Evolutionary conservation across 2,329 filamentous ascomycete genomes (phyloP).

Genomic region (Pestalotiopsis sp.): DNA sequence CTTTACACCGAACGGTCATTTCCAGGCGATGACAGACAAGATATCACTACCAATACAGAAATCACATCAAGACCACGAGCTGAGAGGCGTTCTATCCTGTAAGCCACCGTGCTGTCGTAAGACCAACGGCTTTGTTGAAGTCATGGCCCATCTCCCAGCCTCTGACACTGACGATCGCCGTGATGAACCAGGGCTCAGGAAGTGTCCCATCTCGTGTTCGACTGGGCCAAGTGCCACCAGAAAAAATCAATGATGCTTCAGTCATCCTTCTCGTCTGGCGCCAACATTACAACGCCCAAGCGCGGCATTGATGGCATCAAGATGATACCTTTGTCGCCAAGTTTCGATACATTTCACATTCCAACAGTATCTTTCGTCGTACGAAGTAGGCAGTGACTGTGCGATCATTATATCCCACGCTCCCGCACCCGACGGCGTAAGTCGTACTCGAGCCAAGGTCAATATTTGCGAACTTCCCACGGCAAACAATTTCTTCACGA

Average conservation of each 20-base stretch:
- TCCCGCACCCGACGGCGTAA: too few relatives aligned
- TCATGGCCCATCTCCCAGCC: background rate
- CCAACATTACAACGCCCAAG: too few relatives aligned
- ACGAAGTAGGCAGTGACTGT: too few relatives aligned
- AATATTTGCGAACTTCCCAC: background rate
- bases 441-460: too few relatives aligned
- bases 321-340: too few relatives aligned
- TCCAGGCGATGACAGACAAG: background rate
- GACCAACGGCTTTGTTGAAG: background rate
- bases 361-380: too few relatives aligned
- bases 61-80: background rate
- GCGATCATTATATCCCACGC: too few relatives aligned
- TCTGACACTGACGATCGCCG: background rate
- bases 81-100: conserved; percentile 5
- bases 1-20: background rate
- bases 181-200: background rate
- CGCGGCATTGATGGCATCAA: too few relatives aligned
- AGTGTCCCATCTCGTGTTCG: background rate
- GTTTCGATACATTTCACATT: too few relatives aligned
- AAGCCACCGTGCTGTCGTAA: conserved; percentile 1
- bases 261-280: too few relatives aligned
- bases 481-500: background rate
- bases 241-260: background rate
- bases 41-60: too few relatives aligned
- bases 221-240: background rate